A percentile compares a stretch with the other conserved stretches of the same genome.
Evolutionary conservation across 805 yeast species (phyloP).

Genomic region (Yarrowia sp.): DNA sequence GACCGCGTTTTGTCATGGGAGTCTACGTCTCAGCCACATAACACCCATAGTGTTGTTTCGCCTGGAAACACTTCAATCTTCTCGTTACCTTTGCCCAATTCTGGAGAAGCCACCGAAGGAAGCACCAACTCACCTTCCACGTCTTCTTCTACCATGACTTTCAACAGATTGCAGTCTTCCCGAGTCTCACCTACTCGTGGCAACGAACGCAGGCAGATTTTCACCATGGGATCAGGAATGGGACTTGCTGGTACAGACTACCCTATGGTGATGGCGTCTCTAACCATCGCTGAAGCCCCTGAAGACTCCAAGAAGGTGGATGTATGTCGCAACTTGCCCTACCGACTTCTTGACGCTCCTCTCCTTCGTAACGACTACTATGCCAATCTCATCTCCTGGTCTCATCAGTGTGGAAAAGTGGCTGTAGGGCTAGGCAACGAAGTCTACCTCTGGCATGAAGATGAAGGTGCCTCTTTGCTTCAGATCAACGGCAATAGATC

Average conservation of each 20-base stretch:
- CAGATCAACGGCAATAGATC: conserved; percentile 9
- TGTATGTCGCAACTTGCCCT: conserved; percentile 47
- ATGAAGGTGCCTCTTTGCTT: conserved; percentile 56
- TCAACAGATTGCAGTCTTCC: conserved; percentile 9
- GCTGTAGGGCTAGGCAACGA: conserved; percentile 68
- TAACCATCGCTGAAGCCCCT: not conserved
- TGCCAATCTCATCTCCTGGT: conserved; percentile 76
- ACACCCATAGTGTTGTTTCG: conserved; percentile 8
- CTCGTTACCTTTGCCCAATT: conserved; percentile 14
- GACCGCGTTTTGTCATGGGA: conserved; percentile 20
- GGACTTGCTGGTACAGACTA: conserved; percentile 29
- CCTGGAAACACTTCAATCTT: conserved; percentile 29
- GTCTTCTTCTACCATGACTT: conserved; percentile 4
- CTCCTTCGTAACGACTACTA: conserved; percentile 75
- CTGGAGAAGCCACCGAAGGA: conserved; percentile 9
- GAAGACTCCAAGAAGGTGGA: conserved; percentile 8
- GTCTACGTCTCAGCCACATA: not conserved
- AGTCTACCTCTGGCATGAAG: conserved; percentile 67
- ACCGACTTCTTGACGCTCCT: conserved; percentile 67
- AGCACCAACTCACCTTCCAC: conserved; percentile 5
- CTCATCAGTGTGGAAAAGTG: conserved; percentile 54
- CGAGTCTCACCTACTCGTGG: not conserved
- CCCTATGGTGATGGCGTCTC: conserved; percentile 8
- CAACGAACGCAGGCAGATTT: conserved; percentile 17
- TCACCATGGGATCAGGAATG: conserved; percentile 31